Evolutionary conservation across 2,329 filamentous ascomycete species (phyloP).

Genomic region (Aspergillus cejpii): DNA sequence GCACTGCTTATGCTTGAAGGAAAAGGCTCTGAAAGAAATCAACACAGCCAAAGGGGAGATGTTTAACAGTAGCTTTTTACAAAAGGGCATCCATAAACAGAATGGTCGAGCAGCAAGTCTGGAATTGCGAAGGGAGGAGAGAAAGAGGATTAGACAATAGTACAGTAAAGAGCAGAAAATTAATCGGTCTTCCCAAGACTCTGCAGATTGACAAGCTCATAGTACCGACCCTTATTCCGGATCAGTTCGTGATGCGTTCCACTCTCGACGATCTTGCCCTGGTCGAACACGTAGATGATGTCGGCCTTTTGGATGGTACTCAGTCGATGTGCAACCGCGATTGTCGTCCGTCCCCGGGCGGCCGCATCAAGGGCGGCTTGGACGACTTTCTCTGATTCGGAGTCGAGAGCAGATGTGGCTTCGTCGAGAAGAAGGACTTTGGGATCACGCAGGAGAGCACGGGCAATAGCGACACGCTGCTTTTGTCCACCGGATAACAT

Average conservation of each 20-base stretch:
- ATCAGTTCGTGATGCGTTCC: constrained; percentile 72
- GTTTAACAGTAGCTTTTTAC: neutral
- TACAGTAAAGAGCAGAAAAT: neutral
- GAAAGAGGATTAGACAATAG: neutral
- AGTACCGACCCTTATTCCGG: constrained; percentile 64
- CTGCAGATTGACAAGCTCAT: constrained; percentile 73
- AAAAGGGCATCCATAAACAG: constrained; percentile 1
- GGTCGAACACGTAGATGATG: constrained; percentile 93
- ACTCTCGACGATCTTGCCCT: constrained; percentile 75
- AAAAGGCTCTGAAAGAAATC: neutral
- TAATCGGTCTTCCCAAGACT: constrained; percentile 57
- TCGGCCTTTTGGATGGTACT: constrained; percentile 93
- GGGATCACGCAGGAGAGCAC: constrained; percentile 83
- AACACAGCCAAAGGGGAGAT: neutral
- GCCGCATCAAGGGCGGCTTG: constrained; percentile 74
- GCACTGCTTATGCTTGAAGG: no score
- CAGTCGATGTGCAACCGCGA: constrained; percentile 86
- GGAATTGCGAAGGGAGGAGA: constrained; percentile 2
- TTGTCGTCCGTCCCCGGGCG: constrained; percentile 77
- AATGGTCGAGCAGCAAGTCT: neutral
- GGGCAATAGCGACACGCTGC: constrained; percentile 87
- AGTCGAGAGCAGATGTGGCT: constrained; percentile 53
- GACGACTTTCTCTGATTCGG: constrained; percentile 46
- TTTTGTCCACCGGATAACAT: constrained; percentile 89
- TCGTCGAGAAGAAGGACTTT: constrained; percentile 80